Base-by-base conservation (phyloP, 805 yeast genomes). In the Saccharomycopsis javanensis region DNA sequence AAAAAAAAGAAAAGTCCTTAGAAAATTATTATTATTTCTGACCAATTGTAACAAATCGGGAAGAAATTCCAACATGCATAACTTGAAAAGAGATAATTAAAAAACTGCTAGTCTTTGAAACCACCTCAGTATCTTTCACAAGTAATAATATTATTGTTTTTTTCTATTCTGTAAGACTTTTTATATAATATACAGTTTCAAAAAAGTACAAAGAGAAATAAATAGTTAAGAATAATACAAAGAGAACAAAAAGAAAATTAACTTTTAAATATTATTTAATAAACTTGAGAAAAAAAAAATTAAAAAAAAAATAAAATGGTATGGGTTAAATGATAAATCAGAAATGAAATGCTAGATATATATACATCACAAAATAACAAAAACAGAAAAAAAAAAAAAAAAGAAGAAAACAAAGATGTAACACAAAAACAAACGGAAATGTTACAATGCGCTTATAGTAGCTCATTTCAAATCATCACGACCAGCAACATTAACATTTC, bases 261-360 rank as follows among this genome's bases (percentile, higher is more conserved):
- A 18, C 23, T 42, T 42, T 42, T 42, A 16, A 42, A 42, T 18
- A 20, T 42, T n/a, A 18, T 42, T 42, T 42, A 18, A 42, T 23
- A 42, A 16, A 38, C 15, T 35, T 16, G 42, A 35, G 16, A 35
- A 35, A 16, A 35, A 35, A 11, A 35, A n/a, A 35, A n/a, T n/a
- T 6, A 38, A 35, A 34, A n/a, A 35, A 35, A 35, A 37, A 16
- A 16, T 20, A 20, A 42, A 42, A 42, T 20, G 28, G 25, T 42
- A 20, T 42, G 28, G 25, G 23, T 42, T 23, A 42, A 42, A 42
- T 42, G 23, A 42, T 25, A 42, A 42, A 42, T 42, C 15, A 42
- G 48, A 42, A 42, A 42, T 42, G 48, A 42, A 42, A 42, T 42
- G 48, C 48, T 42, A 42, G 48, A 28, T 42, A 42, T 42, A 42